phyloP scores from a whole-genome alignment of 306 rosid genomes.

The Lotus japonicus region DNA sequence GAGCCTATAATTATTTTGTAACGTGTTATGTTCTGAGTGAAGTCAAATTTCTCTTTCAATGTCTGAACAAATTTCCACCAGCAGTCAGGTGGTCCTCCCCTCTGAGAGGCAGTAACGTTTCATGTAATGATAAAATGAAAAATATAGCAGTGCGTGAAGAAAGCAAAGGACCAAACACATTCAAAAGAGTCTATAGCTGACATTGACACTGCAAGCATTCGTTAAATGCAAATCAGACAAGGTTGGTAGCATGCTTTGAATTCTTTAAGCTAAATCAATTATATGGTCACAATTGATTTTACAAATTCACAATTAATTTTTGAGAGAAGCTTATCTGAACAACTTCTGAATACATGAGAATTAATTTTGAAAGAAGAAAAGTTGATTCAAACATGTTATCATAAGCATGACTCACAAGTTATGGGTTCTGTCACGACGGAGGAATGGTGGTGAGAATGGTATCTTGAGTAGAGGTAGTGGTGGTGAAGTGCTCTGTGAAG shows the following conservation, averaged over 20 bases:
- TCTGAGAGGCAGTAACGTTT: no score
- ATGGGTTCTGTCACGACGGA: slow-evolving; percentile 46
- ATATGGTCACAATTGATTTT: background rate
- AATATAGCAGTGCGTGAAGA: no score
- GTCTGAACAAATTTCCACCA: no score
- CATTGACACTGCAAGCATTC: background rate
- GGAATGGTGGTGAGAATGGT: slow-evolving; percentile 54
- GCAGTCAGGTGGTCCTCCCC: no score
- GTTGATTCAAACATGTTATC: no score
- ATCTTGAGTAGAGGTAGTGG: slow-evolving; percentile 62
- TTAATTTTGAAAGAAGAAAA: no score
- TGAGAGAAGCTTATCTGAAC: no score
- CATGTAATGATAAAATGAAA: no score
- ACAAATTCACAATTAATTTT: no score
- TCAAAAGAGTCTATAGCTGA: background rate
- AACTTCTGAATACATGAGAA: no score
- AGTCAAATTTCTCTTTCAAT: background rate
- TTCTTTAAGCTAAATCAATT: background rate
- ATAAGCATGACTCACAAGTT: slow-evolving; percentile 20
- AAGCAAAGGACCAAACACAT: no score
- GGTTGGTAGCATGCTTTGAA: slow-evolving; percentile 1
- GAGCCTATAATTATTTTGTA: background rate
- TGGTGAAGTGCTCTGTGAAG: slow-evolving; percentile 74
- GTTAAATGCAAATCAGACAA: background rate
- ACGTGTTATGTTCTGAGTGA: background rate